These are phyloP conservation scores for Mycena olivaceomarginata DNA, from an alignment of 768 basidiomycete species.

Conservation along the genomic window DNA sequence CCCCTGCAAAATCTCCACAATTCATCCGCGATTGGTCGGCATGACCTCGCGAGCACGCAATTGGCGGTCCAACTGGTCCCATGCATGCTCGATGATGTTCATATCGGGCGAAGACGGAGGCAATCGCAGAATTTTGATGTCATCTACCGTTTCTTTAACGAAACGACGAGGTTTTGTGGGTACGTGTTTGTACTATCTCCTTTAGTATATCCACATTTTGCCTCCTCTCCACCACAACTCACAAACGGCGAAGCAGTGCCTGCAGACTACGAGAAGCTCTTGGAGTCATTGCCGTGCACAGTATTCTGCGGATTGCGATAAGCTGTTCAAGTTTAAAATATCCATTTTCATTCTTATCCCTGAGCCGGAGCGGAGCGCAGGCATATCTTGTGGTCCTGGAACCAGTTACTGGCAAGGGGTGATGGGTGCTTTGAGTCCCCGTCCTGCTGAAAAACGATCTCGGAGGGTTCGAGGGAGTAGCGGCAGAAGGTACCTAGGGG, in stretches of 20 bases:
- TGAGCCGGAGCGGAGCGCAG: too few relatives aligned
- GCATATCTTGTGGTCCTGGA: constrained; percentile 31
- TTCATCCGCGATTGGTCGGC: constrained; percentile 44
- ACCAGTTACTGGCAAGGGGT: constrained; percentile 38
- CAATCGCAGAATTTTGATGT: constrained; percentile 44
- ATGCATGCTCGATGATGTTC: constrained; percentile 49
- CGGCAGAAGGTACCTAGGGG: constrained; percentile 21
- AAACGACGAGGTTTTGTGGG: too few relatives aligned
- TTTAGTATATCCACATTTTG: too few relatives aligned
- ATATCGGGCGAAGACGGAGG: constrained; percentile 51
- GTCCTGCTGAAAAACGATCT: constrained; percentile 17
- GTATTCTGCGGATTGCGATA: too few relatives aligned
- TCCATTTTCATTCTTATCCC: too few relatives aligned
- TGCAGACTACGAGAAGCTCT: too few relatives aligned
- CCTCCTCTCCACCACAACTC: too few relatives aligned
- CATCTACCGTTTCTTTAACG: too few relatives aligned
- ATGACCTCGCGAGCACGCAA: constrained; percentile 4
- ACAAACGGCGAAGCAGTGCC: too few relatives aligned
- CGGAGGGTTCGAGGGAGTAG: constrained; percentile 3
- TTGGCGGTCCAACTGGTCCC: constrained; percentile 30
- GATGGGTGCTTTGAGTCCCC: constrained; percentile 43
- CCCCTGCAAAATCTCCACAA: constrained; percentile 44
- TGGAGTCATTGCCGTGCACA: too few relatives aligned
- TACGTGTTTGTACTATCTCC: too few relatives aligned
- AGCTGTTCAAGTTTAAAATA: too few relatives aligned